phyloP scores from a whole-genome alignment of 2,329 filamentous ascomycete species.

The Paraphaeosphaeria minitans region DNA sequence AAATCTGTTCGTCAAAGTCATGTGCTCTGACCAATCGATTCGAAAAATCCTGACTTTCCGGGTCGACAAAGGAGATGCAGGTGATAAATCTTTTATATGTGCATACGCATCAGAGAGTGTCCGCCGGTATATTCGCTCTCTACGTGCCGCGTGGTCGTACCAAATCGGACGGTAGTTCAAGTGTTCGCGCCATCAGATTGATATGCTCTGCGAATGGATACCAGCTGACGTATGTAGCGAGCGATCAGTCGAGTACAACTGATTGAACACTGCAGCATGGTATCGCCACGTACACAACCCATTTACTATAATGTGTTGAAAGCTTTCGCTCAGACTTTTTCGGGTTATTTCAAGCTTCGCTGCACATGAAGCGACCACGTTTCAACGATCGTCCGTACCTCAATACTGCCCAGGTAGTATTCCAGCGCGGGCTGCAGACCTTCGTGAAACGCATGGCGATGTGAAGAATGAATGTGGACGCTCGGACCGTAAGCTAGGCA shows the following conservation, averaged over 20 bases:
- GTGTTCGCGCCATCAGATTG: neutral
- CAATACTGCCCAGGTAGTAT: neutral
- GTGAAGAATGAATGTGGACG: conserved; percentile 19
- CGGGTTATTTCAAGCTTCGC: neutral
- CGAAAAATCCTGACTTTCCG: conserved; percentile 5
- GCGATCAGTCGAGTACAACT: neutral
- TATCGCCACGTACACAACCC: neutral
- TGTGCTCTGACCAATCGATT: conserved; percentile 17
- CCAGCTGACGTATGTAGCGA: neutral
- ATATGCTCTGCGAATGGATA: neutral
- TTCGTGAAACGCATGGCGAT: conserved; percentile 21
- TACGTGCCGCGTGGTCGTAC: neutral
- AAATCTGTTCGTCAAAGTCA: conserved; percentile 10
- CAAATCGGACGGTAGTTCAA: neutral
- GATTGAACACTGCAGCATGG: neutral
- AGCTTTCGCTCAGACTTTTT: neutral
- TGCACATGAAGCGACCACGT: neutral
- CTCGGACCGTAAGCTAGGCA: conserved; percentile 27
- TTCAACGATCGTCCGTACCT: conserved; percentile 2
- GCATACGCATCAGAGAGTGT: conserved; percentile 19
- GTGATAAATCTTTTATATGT: conserved; percentile 18
- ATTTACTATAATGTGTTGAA: neutral
- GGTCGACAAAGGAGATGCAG: conserved; percentile 17
- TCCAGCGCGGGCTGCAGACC: conserved; percentile 11
- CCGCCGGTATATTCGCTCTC: conserved; percentile 10